phyloP scores from a whole-genome alignment of 176 grass and related monocot species.

The Olyra latifolia region DNA sequence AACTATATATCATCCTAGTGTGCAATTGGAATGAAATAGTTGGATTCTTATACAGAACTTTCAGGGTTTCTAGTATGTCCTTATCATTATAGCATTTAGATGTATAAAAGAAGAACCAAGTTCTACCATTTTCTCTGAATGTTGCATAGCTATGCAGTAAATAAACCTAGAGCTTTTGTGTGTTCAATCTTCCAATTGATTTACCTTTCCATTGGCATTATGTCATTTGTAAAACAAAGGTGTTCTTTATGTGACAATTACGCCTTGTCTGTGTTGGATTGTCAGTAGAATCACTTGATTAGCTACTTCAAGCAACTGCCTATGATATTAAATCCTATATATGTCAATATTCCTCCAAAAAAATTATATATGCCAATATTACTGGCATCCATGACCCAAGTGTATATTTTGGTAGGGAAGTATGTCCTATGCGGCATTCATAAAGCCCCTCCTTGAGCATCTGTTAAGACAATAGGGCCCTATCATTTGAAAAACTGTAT shows the following conservation, averaged over 20 bases:
- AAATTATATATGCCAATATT: background rate
- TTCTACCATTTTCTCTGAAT: background rate
- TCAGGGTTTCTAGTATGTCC: background rate
- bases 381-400: background rate
- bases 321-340: background rate
- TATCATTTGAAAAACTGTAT: background rate
- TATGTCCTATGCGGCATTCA: background rate
- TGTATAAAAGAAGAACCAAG: background rate
- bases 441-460: background rate
- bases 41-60: background rate
- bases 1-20: background rate
- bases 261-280: background rate
- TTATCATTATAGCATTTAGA: background rate
- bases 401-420: background rate
- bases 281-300: background rate
- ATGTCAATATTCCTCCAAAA: no score
- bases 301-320: background rate
- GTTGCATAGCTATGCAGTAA: background rate
- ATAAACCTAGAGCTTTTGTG: background rate
- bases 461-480: background rate
- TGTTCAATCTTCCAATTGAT: background rate
- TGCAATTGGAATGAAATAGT: background rate
- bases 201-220: background rate
- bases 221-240: background rate
- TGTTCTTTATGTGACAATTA: background rate